Conservation (phyloP, 768 basidiomycete species). For the Pleurotus giganteus region DNA sequence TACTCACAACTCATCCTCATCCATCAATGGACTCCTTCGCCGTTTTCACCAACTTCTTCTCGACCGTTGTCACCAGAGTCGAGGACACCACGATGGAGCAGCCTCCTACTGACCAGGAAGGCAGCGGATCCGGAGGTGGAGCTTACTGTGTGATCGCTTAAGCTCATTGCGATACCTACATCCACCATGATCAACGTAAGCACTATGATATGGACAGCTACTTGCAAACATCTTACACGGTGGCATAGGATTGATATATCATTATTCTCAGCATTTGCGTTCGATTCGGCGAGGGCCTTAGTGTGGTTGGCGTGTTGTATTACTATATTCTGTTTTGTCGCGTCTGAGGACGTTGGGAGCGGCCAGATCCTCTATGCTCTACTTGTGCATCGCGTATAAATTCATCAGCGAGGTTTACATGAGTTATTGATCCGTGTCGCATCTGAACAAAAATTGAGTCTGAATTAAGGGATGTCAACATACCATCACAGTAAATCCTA, state of each 20-base stretch:
- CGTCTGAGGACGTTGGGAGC: too few species aligned
- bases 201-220: background rate
- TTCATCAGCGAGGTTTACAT: too few species aligned
- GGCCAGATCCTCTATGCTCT: too few species aligned
- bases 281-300: background rate
- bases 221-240: background rate
- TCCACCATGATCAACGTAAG: background rate
- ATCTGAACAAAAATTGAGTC: too few species aligned
- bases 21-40: conserved; percentile 11
- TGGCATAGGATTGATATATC: background rate
- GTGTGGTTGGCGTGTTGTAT: background rate
- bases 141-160: conserved; percentile 12
- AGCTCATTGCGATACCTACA: background rate
- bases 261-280: background rate
- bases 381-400: too few species aligned
- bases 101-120: conserved; percentile 9
- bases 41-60: conserved; percentile 11
- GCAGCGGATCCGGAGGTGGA: background rate
- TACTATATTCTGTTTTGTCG: background rate
- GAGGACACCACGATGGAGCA: conserved; percentile 7
- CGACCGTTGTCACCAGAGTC: background rate
- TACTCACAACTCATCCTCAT: conserved; percentile 4
- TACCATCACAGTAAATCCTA: too few species aligned
- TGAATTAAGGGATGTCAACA: too few species aligned
- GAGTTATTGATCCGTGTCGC: too few species aligned